Percentiles rank a stretch among this genome's conserved stretches.
Conservation (phyloP, 345 rosid genomes). For the Salix purpurea region DNA sequence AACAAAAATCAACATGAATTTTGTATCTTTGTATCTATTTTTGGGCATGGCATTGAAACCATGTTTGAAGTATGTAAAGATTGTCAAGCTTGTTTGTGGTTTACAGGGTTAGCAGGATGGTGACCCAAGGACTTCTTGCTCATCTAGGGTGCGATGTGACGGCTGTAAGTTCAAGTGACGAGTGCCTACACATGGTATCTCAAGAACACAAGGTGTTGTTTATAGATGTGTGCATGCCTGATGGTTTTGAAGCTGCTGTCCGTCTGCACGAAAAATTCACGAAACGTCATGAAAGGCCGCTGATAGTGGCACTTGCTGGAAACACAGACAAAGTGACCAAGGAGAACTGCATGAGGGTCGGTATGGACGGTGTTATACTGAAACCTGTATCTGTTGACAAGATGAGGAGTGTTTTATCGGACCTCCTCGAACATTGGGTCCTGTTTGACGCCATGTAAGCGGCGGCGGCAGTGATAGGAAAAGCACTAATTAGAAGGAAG, state of each 20-base stretch:
- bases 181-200: conserved; percentile 59
- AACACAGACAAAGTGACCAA: conserved; percentile 61
- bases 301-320: conserved; percentile 77
- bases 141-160: conserved; percentile 91
- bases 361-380: conserved; percentile 69
- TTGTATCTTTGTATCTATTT: too few relatives aligned
- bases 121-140: conserved; percentile 69
- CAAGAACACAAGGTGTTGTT: conserved; percentile 78
- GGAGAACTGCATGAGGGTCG: conserved; percentile 79
- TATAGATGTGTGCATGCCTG: conserved; percentile 61
- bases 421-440: conserved; percentile 64
- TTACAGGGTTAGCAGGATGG: conserved; percentile 80
- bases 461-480: neutral
- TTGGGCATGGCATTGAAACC: neutral
- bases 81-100: conserved; percentile 5
- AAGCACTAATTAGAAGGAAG: conserved; percentile 6
- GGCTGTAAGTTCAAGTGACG: conserved; percentile 62
- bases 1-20: neutral
- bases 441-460: conserved; percentile 45
- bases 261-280: conserved; percentile 61
- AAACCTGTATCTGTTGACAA: conserved; percentile 83
- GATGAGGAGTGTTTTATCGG: conserved; percentile 69
- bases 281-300: conserved; percentile 66
- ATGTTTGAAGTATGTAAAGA: neutral
- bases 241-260: conserved; percentile 59